Evolutionary conservation across 345 rosid genomes (phyloP), one percentile per base, ranked within the genome.

Genomic region (Brassica cretica): DNA sequence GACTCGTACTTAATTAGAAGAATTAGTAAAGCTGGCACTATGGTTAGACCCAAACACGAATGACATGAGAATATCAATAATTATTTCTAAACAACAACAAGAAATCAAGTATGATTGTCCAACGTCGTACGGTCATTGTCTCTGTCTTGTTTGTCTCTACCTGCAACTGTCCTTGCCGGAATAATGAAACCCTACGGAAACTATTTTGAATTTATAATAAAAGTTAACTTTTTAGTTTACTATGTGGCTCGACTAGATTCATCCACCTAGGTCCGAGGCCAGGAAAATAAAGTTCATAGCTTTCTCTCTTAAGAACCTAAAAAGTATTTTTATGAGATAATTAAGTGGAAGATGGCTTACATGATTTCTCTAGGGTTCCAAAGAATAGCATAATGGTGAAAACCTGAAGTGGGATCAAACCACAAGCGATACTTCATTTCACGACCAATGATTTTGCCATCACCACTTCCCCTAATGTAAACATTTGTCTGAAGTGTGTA

Each of bases 401-500:
- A 53, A 15, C 24, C 60, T 16, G 82, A 46, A 68, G 98, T 92
- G 2, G 97, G 98, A 88, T 94, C 98, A 80, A 94, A 94, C 98
- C 97, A 92, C 21, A 94, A 81, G 72, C 84, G 91, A 76, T 89
- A 94, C 76, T 92, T 94, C 92, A 92, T 89, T 76, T 92, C 97
- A 75, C 98, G 89, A 49, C 98, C 98, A 72, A 94, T 87, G 53
- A 92, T 87, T 76, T 68, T 89, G 0, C 93, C 91, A 87, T 94
- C 97, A 2, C 98, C 98, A 80, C 97, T 94, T 84, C 97, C 98
- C 77, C 93, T 87, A 7, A 90, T 87, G 81, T 94, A 94, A 25
- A 94, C 97, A 83, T 94, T 92, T 12, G 98, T 94, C 85, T 94
- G 98, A 70, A 94, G 86, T 12, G 96, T 90, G 68, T 89, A 94